Base-by-base conservation (phyloP, 2,329 filamentous ascomycete genomes). In the Penicillium sp. region DNA sequence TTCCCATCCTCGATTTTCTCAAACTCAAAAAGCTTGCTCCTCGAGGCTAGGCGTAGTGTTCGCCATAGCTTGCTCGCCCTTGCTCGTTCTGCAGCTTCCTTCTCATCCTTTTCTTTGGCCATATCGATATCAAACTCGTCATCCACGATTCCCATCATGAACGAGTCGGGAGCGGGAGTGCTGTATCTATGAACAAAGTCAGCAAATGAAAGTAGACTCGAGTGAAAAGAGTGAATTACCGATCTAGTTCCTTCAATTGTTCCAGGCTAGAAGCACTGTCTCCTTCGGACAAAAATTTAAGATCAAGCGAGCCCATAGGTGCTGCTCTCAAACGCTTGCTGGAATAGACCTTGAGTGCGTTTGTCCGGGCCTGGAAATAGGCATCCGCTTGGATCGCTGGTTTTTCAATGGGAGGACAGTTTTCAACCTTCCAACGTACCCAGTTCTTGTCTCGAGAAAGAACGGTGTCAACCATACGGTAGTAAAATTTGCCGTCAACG, bases 391-490 rank as follows among this genome's bases (percentile, higher is more conserved):
- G 81, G 28, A 97, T 81, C 11, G 90, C 78, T 21, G 88, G 83
- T 59, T 84, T 83, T 67, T 92, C 86, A 66, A 99, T 97, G 5
- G 88, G 83, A 23, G 91, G 90, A 70, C 94, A 99, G 63, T 87
- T 90, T 70, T 97, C 91, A 59, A 93, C 87, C 76, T 99, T 99
- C 94, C 94, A 99, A 61, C 91, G 88, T 46, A 95, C 91, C 95
- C 95, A 99, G 69, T 97, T 97, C 78, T 97, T 97, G 73, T 99
- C 94, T 61, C 94, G 83, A 23, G 91, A 90, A 28, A 99, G 83
- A 30, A 99, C 93, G 12, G 92, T 97, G 71, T 97, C 93, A 30
- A 99, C 91, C 84, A 97, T 96, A 40, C 94, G 88, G 74, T 91
- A 89, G 73, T 97, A 99, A 73, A 96, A 96, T 61, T 90, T 89